A percentile compares a stretch with the other conserved stretches of the same genome.
Evolutionary conservation across 2,329 filamentous ascomycete species (phyloP).

Genomic region (Grosmannia serpens): DNA sequence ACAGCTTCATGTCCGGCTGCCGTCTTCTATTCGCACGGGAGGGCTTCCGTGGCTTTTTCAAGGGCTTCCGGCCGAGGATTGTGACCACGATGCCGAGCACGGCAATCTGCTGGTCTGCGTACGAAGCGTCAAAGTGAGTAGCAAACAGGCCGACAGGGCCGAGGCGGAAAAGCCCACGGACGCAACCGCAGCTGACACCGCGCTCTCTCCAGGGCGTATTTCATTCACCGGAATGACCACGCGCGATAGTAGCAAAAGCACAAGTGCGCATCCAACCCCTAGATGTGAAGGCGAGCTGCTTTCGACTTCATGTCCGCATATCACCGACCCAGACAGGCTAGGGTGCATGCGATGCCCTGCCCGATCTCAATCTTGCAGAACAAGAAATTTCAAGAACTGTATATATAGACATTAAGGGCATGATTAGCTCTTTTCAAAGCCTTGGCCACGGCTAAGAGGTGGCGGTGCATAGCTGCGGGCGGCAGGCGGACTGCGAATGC

Average conservation of each 20-base stretch:
- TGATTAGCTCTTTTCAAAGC: not conserved
- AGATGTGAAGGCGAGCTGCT: not conserved
- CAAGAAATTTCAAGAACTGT: not conserved
- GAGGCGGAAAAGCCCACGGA: no score
- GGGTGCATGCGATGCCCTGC: not conserved
- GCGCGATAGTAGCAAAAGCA: not conserved
- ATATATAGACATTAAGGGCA: constrained; percentile 3
- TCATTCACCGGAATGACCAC: constrained; percentile 27
- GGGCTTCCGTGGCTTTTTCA: constrained; percentile 80
- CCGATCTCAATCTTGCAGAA: not conserved
- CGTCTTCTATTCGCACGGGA: constrained; percentile 73
- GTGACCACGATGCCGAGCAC: constrained; percentile 98
- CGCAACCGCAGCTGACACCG: not conserved
- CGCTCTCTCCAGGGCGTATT: constrained; percentile 39
- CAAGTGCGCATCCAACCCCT: not conserved
- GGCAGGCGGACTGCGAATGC: not conserved
- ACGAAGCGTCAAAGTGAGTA: constrained; percentile 56
- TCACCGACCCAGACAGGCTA: not conserved
- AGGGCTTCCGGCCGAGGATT: constrained; percentile 80
- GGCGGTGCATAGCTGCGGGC: not conserved
- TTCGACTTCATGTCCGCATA: not conserved
- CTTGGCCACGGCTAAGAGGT: not conserved
- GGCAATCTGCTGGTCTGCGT: constrained; percentile 93
- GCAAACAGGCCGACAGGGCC: not conserved
- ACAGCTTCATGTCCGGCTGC: constrained; percentile 68